Evolutionary conservation across 1,284 basidiomycete species (phyloP), one percentile per base, ranked within the genome.

Genomic region (Jaminaea rosea): DNA sequence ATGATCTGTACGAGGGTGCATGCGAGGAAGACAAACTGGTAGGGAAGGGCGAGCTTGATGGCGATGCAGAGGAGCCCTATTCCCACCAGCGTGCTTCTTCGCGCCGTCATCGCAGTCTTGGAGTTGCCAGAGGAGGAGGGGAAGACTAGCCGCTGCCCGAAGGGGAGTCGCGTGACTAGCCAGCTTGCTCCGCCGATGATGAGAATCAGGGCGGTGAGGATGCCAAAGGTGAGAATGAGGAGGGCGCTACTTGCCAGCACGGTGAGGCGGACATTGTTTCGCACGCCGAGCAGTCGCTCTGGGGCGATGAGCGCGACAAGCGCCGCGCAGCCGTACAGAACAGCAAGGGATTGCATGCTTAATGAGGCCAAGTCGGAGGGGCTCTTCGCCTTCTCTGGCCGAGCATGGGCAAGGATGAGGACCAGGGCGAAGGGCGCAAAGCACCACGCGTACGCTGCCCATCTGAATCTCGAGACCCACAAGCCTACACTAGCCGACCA

Each of bases 1-100:
- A 66, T 50, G 44, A 88, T 76, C 56, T 91, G 86, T 36, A 88
- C 81, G 13, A 85, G 60, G 80, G 85, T 88, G 58, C 84, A 83
- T 29, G 86, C 83, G 13, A 93, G 79, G 71, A 87, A 90, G 1
- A 85, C 88, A 27, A 92, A 86, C 74, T 94, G 90, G 80, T 88
- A 89, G 0, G 92, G 91, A 19, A 93, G 78, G 52, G 88, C 76
- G 26, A 88, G 62, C 57, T 84, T 80, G 37, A 90, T 83, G 11
- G 84, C 76, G 10, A 81, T 55, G 41, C 84, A 78, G n/a, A 91
- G 78, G n/a, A n/a, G n/a, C n/a, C n/a, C n/a, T n/a, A n/a, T n/a
- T n/a, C n/a, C n/a, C n/a, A n/a, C n/a, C n/a, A n/a, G n/a, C n/a
- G n/a, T n/a, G n/a, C n/a, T n/a, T n/a, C n/a, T n/a, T n/a, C n/a